Base-by-base conservation (phyloP, 129 eudicot genomes). In the Chrysanthemum seticuspe region DNA sequence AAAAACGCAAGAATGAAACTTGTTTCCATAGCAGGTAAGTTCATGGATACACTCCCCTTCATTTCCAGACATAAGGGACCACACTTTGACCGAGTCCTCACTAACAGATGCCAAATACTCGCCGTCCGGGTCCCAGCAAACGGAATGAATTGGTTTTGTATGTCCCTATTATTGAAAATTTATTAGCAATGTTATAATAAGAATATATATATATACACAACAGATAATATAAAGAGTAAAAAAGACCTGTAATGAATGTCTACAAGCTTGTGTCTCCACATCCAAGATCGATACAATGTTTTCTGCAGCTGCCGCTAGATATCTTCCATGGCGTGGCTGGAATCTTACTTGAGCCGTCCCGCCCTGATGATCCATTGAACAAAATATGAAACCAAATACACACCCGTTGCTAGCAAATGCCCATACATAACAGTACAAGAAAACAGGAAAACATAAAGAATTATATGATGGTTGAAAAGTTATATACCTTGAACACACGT, bases 251-350 rank as follows among this genome's bases (percentile, higher is more conserved):
- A 93, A 76, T 58, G 90, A 62, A 65, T 90, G 90, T 27, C 87
- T 88, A 36, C 86, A 83, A 23, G 85, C 83, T 78, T 82, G 92
- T 47, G 98, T 90, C 76, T 93, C 98, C 56, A 82, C 90, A 75
- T 93, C 98, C 4, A 93, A 71, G 71, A 93, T 90, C 12, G 98
- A 93, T 14, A 93, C 96, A 21, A 86, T 85, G 82, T 90, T 93
- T 67, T 90, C 98, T 15, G 97, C 90, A 50, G 98, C 98, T 9
- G 98, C 97, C 16, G 98, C 98, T 59, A 93, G 97, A 78, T 80
- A 93, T 74, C 98, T 79, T 76, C 98, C 98, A 21, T 78, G 86
- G 45, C 91, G 89, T 29, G 98, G 98, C 72, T 93, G 98, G 70
- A 93, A 93, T 78, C 98, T 84, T 78, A 93, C 84, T 68, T 87